Percentiles rank a stretch among this genome's conserved stretches.
phyloP scores from a whole-genome alignment of 2,329 filamentous ascomycete species.

The Paraphoma chrysanthemicola region DNA sequence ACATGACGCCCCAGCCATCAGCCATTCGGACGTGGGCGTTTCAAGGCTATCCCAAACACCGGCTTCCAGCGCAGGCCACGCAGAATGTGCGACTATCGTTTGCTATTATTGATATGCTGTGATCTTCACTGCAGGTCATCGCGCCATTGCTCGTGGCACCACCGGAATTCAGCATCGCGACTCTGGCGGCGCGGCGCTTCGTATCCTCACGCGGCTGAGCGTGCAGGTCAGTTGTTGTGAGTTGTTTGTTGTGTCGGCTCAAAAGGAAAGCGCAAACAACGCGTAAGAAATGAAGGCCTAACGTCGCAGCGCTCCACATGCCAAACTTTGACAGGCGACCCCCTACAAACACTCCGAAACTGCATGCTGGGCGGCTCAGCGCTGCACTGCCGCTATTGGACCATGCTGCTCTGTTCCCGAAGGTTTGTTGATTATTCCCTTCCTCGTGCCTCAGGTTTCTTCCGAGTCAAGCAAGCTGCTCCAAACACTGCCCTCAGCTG shows the following conservation, averaged over 20 bases:
- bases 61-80: constrained; percentile 19
- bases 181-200: background rate
- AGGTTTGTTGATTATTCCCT: constrained; percentile 16
- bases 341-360: constrained; percentile 27
- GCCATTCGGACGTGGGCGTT: constrained; percentile 22
- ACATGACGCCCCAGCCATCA: constrained; percentile 18
- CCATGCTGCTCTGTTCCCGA: constrained; percentile 7
- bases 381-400: constrained; percentile 29
- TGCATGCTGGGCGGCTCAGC: constrained; percentile 18
- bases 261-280: constrained; percentile 41
- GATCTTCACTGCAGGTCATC: constrained; percentile 27
- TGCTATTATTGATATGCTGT: constrained; percentile 25
- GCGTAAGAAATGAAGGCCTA: constrained; percentile 45
- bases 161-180: constrained; percentile 7
- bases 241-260: constrained; percentile 35
- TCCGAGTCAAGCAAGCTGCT: constrained; percentile 12
- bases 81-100: constrained; percentile 31
- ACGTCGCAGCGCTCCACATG: constrained; percentile 27
- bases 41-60: constrained; percentile 31
- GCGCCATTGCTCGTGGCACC: constrained; percentile 26
- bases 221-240: background rate
- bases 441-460: constrained; percentile 20
- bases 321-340: constrained; percentile 36
- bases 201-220: background rate
- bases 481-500: constrained; percentile 16